phyloP scores from a whole-genome alignment of 768 basidiomycete species.

The Lyophyllum atratum region DNA sequence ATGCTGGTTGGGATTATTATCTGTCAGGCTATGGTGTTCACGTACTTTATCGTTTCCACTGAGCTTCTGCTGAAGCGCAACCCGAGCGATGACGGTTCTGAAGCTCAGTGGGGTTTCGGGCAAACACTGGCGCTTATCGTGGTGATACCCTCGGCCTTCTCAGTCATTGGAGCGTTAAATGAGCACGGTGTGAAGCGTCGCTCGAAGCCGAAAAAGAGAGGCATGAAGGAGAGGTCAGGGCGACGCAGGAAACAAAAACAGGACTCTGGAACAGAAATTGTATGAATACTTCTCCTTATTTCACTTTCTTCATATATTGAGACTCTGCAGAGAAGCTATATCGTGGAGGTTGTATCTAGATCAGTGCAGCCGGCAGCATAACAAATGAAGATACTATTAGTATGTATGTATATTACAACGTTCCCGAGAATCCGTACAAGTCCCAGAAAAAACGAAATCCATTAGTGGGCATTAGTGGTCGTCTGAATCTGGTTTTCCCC shows the following conservation, averaged over 20 bases:
- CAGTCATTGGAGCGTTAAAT: constrained; percentile 31
- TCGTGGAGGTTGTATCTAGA: not conserved
- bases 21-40: constrained; percentile 36
- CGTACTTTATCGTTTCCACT: constrained; percentile 41
- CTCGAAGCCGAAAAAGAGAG: constrained; percentile 24
- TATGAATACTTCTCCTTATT: not conserved
- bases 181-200: constrained; percentile 32
- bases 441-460: not conserved
- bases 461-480: constrained; percentile 52
- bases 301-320: not conserved
- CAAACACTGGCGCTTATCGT: constrained; percentile 45
- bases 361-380: not conserved
- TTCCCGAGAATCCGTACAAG: constrained; percentile 1
- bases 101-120: constrained; percentile 38
- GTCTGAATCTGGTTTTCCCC: constrained; percentile 60
- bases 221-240: not conserved
- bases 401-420: not conserved
- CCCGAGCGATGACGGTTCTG: constrained; percentile 21
- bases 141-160: constrained; percentile 38
- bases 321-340: not conserved
- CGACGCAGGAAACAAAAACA: not conserved
- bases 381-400: not conserved
- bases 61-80: constrained; percentile 37
- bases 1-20: constrained; percentile 42
- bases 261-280: not conserved